Percentiles rank a stretch among this genome's conserved stretches.
phyloP scores from a whole-genome alignment of 306 rosid species.

The Pyrus betulifolia region DNA sequence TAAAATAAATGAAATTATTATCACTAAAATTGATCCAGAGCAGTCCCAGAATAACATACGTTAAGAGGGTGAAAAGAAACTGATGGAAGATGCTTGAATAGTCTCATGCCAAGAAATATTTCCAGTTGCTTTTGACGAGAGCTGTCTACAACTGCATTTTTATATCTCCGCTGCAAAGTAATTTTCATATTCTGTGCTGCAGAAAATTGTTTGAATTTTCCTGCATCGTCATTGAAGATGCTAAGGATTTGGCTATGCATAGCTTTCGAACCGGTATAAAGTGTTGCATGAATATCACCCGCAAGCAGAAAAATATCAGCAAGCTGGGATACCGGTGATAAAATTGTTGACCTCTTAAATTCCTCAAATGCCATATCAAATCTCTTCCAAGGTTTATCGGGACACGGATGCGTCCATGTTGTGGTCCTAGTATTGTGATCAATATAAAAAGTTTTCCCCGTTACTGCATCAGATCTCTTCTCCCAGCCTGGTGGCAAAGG shows the following conservation, averaged over 20 bases:
- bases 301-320: constrained; percentile 95
- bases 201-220: constrained; percentile 89
- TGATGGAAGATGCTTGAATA: constrained; percentile 98
- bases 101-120: constrained; percentile 93
- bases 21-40: constrained; percentile 26
- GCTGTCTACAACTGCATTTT: constrained; percentile 92
- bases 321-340: constrained; percentile 84
- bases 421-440: constrained; percentile 98
- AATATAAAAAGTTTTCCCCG: constrained; percentile 78
- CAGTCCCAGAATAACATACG: constrained; percentile 51
- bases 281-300: constrained; percentile 96
- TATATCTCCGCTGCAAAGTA: constrained; percentile 90
- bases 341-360: constrained; percentile 81
- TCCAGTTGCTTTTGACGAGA: constrained; percentile 96
- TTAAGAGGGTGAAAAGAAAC: constrained; percentile 75
- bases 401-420: constrained; percentile 97
- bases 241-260: constrained; percentile 99
- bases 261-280: constrained; percentile 96
- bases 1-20: constrained; percentile 6
- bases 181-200: constrained; percentile 95
- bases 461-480: constrained; percentile 88
- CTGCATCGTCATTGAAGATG: constrained; percentile 90
- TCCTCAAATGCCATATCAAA: constrained; percentile 97
- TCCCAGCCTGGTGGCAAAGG: constrained; percentile 99
- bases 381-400: constrained; percentile 98